Evolutionary conservation across 1,284 basidiomycete species (phyloP), one percentile per base, ranked within the genome.

Genomic region (Melampsora medusae): DNA sequence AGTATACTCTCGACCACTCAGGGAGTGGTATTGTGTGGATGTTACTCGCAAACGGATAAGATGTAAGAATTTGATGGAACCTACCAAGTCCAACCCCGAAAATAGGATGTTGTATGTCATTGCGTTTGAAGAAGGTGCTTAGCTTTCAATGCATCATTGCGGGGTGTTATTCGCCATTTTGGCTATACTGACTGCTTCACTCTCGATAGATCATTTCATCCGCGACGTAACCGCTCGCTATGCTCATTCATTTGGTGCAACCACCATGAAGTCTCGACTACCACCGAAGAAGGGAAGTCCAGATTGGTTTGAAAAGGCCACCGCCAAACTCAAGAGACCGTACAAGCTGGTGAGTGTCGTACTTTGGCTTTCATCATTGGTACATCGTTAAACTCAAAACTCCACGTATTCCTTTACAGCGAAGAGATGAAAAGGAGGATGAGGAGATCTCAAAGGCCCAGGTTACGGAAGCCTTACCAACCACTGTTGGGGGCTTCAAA

Each of bases 81-180:
- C 96, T 83, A 83, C 69, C 61, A 79, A 65, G 65, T 66, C 35
- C 56, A 74, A 74, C 78, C 82, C 88, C 60, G 89, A 92, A 78
- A 96, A 97, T 81, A 88, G 92, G 69, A 91, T 99, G 87, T 84
- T 92, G 7, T 99, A 99, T 83, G 95, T 99, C 1, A 84, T 98
- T 1, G 95, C 91, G 0, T 90, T 94, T 67, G 97, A 99, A 83
- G 96, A 99, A 82, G 71, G 71, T 74, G 38, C 25, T 50, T 74
- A n/a, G 10, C 59, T 16, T 25, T n/a, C 19, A 53, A 14, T 71
- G 22, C 12, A 4, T 62, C 7, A 48, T 19, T 35, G 33, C 7
- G 7, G 38, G 6, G 28, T 6, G 25, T 5, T 6, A 3, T 62
- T 33, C 2, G 6, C 28, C 53, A 6, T 66, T 25, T 67, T 25